Base-by-base conservation (phyloP, 2,329 filamentous ascomycete genomes). In the Seiridium unicorne region DNA sequence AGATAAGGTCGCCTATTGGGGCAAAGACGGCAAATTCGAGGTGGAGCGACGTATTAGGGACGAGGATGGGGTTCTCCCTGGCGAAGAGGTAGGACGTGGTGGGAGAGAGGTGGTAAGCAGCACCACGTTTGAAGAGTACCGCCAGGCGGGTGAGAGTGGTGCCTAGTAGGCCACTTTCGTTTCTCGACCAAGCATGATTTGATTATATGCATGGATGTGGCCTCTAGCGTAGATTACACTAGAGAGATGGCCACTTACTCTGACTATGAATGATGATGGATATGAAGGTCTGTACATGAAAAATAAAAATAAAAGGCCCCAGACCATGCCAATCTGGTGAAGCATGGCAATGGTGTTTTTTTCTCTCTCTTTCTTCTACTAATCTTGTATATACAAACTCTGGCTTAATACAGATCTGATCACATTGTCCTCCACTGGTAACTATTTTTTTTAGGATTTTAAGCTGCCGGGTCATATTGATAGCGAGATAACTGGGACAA, bases 21-120 rank as follows among this genome's bases (percentile, higher is more conserved):
- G 88, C 1, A 88, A 91, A 62, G 90, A 90, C 11, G 85, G 91
- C 1, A 79, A 84, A 5, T 84, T 89, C 51, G 88, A 91, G 71
- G 80, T 92, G 62, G 88, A 92, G 68, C 81, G 87, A 51, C 82
- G 86, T 18, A 80, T 90, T 55, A 81, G 84, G 53, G 88, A 90
- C 61, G 90, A 92, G 69, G 84, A 87, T 55, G 69, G 68, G 7
- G 51, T 66, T 6, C 63, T 62, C 8, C 51, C 51, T 10, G 62
- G 53, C 8, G 65, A 64, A 0, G 60, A 60, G 11, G 61, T 54
- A 51, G 61, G 38, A 32, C 51, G 51, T 60, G 51, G 11, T 11
- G 59, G 51, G 2, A 59, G 63, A 10, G 64, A 67, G 38, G 58
- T 69, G 11, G 59, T 67, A 11, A 62, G 61, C 4, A 32, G 38